Evolutionary conservation across 2,329 filamentous ascomycete genomes (phyloP).

Genomic region (Macrophomina phaseolina): DNA sequence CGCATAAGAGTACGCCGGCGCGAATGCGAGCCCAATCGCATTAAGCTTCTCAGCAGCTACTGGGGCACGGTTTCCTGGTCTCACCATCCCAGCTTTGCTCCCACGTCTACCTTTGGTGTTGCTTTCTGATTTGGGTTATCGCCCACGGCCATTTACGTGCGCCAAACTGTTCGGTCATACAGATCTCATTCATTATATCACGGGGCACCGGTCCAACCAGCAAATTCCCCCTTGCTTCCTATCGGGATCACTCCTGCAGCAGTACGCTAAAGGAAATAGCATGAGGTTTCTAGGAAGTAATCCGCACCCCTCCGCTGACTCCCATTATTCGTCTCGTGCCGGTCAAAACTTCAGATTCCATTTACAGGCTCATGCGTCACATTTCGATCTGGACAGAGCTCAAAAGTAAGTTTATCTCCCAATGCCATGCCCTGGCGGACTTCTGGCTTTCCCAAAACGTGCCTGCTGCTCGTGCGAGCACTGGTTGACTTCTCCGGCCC

Average conservation of each 20-base stretch:
- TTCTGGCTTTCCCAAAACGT: not conserved
- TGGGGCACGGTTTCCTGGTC: not conserved
- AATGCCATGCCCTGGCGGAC: no score
- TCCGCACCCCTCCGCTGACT: no score
- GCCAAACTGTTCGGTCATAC: not conserved
- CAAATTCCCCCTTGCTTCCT: not conserved
- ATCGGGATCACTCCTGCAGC: no score
- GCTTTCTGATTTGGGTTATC: not conserved
- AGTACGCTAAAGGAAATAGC: no score
- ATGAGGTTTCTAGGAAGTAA: no score
- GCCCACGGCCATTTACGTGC: not conserved
- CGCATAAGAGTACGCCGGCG: not conserved
- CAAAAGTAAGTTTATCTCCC: no score
- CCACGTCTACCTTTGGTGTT: not conserved
- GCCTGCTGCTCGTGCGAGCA: not conserved
- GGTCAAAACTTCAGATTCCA: no score
- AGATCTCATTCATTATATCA: not conserved
- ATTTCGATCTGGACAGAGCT: no score
- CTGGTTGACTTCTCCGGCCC: not conserved
- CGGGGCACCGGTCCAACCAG: not conserved
- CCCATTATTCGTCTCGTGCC: no score
- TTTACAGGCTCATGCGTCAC: no score
- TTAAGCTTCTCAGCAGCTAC: not conserved
- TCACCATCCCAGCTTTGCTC: not conserved
- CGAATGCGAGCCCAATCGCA: not conserved